Evolutionary conservation across 306 rosid species (phyloP).

Genomic region (Benincasa hispida): DNA sequence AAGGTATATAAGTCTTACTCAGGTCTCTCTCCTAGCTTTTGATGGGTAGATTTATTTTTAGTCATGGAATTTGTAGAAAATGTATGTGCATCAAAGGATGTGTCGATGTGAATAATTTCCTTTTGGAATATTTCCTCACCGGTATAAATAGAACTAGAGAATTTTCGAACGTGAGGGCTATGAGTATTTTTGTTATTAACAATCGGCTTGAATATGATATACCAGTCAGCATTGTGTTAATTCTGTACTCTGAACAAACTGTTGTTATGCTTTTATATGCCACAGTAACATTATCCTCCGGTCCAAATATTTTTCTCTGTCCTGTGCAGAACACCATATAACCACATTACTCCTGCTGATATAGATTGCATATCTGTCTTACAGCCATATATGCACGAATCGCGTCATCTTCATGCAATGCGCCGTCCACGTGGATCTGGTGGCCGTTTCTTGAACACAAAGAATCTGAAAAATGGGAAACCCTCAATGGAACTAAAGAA

Average conservation of each 20-base stretch:
- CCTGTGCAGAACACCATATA: conserved; percentile 4
- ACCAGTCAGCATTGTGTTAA: background rate
- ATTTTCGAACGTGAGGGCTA: background rate
- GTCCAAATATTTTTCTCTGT: background rate
- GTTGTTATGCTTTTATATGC: background rate
- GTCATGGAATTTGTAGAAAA: background rate
- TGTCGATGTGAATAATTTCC: too few species aligned
- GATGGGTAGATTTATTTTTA: background rate
- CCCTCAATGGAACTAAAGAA: conserved; percentile 19
- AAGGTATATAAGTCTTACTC: conserved; percentile 38
- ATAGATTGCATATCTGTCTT: conserved; percentile 11
- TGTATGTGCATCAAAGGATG: background rate
- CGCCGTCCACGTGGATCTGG: conserved; percentile 92
- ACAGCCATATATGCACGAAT: conserved; percentile 94
- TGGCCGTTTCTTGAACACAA: conserved; percentile 83
- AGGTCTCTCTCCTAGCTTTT: background rate
- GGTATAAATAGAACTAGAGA: background rate
- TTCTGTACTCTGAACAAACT: background rate
- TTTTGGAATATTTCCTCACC: background rate
- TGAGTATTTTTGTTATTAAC: background rate
- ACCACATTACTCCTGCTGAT: conserved; percentile 8
- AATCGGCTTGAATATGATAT: background rate
- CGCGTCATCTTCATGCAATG: conserved; percentile 92
- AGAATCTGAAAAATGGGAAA: conserved; percentile 14
- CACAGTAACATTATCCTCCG: background rate